Evolutionary conservation across 108 stramenopile species (phyloP), one percentile per base, ranked within the genome.

Genomic region (Cyclostephanos tholiformis): DNA sequence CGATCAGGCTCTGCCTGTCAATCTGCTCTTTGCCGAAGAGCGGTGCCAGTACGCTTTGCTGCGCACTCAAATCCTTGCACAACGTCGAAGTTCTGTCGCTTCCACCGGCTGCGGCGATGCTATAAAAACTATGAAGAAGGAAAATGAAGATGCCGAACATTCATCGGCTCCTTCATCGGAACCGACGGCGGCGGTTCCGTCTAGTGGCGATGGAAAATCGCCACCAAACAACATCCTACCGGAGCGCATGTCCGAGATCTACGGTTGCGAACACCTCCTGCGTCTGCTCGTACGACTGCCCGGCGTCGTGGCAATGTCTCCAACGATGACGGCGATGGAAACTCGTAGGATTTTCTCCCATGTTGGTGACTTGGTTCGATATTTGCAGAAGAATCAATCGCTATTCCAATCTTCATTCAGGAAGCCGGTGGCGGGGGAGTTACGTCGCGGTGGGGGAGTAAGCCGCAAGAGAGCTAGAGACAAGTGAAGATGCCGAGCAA

Each of bases 251-350:
- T 72, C 75, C 0, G 86, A 85, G 32, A 69, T 89, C 7, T 94
- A 94, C 65, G 90, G 90, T 6, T 85, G 86, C 50, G 87, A 87
- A 50, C 80, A 88, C 68, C 64, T 94, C 44, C 52, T 91, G 0
- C 84, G 93, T 19, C 74, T 94, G 25, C 74, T 88, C 27, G 26
- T 84, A 23, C 72, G 83, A 39, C 53, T 94, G 16, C 90, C 89
- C 25, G 38, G 72, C 9, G 48, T 88, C 12, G 41, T 92, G 38
- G 74, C 68, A 6, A 84, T 44, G 14, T 68, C 63, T 44, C 52
- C 63, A 9, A 32, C 74, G 16, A 65, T 76, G 19, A 35, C 73
- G 2, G 84, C 80, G 38, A 63, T 70, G 3, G 76, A 88, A 27
- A 41, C 65, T 12, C 78, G 76, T 12, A 52, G 63, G 14, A 87